Evolutionary conservation across 2,329 filamentous ascomycete genomes (phyloP).

Genomic region (Paecilomyces fulvus): DNA sequence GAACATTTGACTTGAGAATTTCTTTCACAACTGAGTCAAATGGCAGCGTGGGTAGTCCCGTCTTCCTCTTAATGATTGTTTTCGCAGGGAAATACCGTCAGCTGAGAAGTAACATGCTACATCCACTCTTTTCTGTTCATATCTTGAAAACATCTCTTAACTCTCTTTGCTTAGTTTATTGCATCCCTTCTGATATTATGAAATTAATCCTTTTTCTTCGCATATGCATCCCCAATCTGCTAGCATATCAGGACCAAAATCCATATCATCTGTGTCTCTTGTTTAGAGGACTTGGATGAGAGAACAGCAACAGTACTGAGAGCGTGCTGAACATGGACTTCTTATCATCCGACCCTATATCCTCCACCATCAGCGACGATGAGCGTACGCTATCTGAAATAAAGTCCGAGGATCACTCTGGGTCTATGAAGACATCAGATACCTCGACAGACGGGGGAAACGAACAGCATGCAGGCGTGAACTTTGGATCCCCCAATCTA

Average conservation of each 20-base stretch:
- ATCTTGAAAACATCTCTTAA: background rate
- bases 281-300: too few relatives aligned
- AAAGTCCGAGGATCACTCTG: background rate
- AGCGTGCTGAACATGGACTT: background rate
- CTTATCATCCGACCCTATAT: background rate
- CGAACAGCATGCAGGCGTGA: background rate
- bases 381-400: background rate
- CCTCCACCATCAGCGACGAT: background rate
- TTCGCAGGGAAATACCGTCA: background rate
- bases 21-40: background rate
- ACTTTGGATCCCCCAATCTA: background rate
- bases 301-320: background rate
- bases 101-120: background rate
- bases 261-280: background rate
- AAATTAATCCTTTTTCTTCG: background rate
- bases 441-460: background rate
- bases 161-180: background rate
- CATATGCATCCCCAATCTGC: too few relatives aligned
- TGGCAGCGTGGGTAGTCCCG: background rate
- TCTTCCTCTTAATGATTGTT: background rate
- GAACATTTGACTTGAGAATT: background rate
- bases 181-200: background rate
- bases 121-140: background rate
- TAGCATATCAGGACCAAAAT: background rate
- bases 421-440: background rate